Percentiles rank a stretch among this genome's conserved stretches.
These are phyloP conservation scores for Apiospora phragmitis DNA, from an alignment of 2,329 filamentous ascomycete species.

Conservation along the genomic window DNA sequence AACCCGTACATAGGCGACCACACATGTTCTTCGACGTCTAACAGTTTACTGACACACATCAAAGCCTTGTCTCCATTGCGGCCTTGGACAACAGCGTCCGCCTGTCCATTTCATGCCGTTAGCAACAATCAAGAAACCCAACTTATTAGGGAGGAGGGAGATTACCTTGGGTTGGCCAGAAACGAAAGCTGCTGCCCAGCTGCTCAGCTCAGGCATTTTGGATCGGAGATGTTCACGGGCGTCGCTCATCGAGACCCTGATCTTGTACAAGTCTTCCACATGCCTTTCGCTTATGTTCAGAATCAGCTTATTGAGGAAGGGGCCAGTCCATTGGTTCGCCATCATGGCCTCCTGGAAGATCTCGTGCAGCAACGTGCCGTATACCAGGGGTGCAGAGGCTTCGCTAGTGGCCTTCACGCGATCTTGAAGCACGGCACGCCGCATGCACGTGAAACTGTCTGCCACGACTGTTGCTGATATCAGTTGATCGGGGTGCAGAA, in stretches of 20 bases:
- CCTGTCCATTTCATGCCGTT: conserved; percentile 40
- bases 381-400: conserved; percentile 77
- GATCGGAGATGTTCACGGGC: conserved; percentile 79
- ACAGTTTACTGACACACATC: conserved; percentile 87
- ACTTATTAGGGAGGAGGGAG: conserved; percentile 8
- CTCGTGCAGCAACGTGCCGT: conserved; percentile 92
- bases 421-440: conserved; percentile 90
- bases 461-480: conserved; percentile 93
- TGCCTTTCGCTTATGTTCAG: conserved; percentile 71
- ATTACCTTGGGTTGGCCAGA: conserved; percentile 66
- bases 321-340: conserved; percentile 75
- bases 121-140: conserved; percentile 19
- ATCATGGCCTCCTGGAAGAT: conserved; percentile 90
- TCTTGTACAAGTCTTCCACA: conserved; percentile 86
- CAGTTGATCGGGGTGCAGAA: conserved; percentile 92
- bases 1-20: conserved; percentile 98
- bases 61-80: conserved; percentile 73
- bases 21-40: conserved; percentile 96
- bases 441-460: conserved; percentile 91
- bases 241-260: conserved; percentile 71
- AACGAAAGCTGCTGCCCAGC: conserved; percentile 84
- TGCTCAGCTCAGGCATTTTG: conserved; percentile 78
- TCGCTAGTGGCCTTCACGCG: conserved; percentile 89
- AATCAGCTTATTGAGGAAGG: conserved; percentile 67
- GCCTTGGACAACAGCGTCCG: conserved; percentile 74